Base-by-base conservation (phyloP, 2,329 filamentous ascomycete species). In the Alternaria longipes region DNA sequence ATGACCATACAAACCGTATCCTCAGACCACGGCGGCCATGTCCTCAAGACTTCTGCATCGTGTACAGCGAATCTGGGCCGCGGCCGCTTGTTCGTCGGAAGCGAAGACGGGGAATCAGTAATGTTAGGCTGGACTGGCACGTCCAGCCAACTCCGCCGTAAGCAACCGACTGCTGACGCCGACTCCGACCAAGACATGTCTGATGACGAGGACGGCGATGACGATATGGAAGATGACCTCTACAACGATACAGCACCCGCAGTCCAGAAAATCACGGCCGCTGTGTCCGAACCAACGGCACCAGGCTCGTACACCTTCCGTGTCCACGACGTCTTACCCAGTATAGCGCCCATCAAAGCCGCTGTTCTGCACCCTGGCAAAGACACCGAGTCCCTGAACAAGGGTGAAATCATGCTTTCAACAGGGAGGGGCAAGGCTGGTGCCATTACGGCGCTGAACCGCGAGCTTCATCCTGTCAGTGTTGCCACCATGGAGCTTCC, bases 11-110 rank as follows among this genome's bases (percentile, higher is more conserved):
- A 87, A 64, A 79, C 87, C 40, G 83, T 97, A 5, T 74, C 86
- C 5, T 71, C 81, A 40, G 87, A 91, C 55, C 83, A 85, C 24
- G 90, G 91, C 9, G 90, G 90, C 8, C 76, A 80, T 30, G 63
- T 91, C 9, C 74, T 96, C 59, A 85, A 85, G 50, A 84, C 85
- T 42, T 81, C 85, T 22, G 86, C 89, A 26, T 90, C 92, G 1
- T 93, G 91, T 63, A 85, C 92, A 2, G 87, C 89, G 24, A 87
- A 84, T 54, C 77, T 98, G 3, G 87, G 88, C 4, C 87, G 87
- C 55, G 88, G 89, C 11, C 84, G 85, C 18, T 75, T 98, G 32
- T 99, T 99, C 74, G 80, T 97, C 24, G 95, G 94, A 12, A 97
- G 92, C 71, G 92, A 97, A 73, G 87, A 90, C 56, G 86, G 89